Conservation (phyloP, 768 basidiomycete genomes). For the Mycena indigotica region DNA sequence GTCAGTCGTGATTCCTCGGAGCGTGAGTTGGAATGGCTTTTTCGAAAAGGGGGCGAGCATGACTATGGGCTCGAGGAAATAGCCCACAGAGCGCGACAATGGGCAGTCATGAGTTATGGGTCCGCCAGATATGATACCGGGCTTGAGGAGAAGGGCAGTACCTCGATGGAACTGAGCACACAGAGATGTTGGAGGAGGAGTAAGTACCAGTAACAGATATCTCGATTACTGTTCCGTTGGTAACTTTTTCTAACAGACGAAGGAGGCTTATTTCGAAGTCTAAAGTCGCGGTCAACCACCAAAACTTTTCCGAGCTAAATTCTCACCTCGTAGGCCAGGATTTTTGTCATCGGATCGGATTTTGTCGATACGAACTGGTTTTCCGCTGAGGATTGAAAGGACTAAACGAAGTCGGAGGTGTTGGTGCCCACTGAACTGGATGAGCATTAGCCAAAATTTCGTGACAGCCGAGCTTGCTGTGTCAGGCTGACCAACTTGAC, state of each 20-base stretch:
- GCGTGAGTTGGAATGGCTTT: slow-evolving; percentile 74
- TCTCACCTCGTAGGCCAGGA: slow-evolving; percentile 86
- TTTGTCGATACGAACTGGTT: slow-evolving; percentile 78
- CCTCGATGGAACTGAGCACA: slow-evolving; percentile 47
- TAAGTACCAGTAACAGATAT: slow-evolving; percentile 87
- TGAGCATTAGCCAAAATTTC: slow-evolving; percentile 34
- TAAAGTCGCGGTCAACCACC: slow-evolving; percentile 31
- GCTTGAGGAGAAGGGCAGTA: slow-evolving; percentile 89
- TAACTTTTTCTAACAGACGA: slow-evolving; percentile 83
- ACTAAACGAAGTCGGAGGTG: slow-evolving; percentile 84
- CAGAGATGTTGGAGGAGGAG: neutral
- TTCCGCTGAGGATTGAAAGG: slow-evolving; percentile 88
- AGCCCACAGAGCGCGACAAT: slow-evolving; percentile 85
- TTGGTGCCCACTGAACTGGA: slow-evolving; percentile 79
- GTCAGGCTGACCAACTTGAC: too few relatives aligned
- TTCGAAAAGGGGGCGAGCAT: slow-evolving; percentile 94
- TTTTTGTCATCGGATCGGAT: slow-evolving; percentile 93
- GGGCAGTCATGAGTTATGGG: slow-evolving; percentile 84
- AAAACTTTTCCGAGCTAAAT: neutral
- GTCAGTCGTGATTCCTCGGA: slow-evolving; percentile 91
- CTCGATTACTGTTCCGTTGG: slow-evolving; percentile 93
- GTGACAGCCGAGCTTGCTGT: too few relatives aligned
- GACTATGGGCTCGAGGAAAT: slow-evolving; percentile 88
- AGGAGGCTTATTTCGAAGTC: slow-evolving; percentile 94
- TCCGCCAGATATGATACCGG: slow-evolving; percentile 89